Evolutionary conservation across 2,329 filamentous ascomycete species (phyloP), one percentile per base, ranked within the genome.

Genomic region (Lachnellula suecica): DNA sequence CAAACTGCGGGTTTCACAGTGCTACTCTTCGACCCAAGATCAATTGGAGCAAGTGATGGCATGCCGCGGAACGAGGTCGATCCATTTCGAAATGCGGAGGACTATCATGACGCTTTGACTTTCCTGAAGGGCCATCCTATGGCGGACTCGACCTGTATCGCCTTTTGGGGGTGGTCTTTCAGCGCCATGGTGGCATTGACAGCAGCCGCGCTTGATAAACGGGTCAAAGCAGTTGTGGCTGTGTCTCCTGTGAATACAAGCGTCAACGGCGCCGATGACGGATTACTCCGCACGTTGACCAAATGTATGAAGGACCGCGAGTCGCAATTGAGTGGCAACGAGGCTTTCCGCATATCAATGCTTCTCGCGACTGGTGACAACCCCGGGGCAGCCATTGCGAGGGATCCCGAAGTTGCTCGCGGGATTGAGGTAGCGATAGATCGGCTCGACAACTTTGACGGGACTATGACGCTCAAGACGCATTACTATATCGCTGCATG

Each of bases 241-340:
- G 43, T 65, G 22, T 58, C 51, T 35, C 63, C 61, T 2, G 13
- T 34, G n/a, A n/a, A n/a, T 8, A 40, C 38, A 17, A 22, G 23
- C 23, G 42, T 64, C 11, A n/a, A 43, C 27, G 34, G 29, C 15
- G 19, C 13, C 15, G 31, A 20, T 19, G 43, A 54, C 20, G 44
- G 45, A 22, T 41, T 45, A 10, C 25, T 38, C 8, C 41, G 55
- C 8, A 66, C 71, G 2, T 57, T 72, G 1, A 53, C 60, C 1
- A 66, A 68, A 29, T 44, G 55, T 11, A 65, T 70, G 43, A 55
- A 65, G 45, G 72, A 75, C 54, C 69, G 73, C 2, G 68, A 71
- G 52, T 72, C 71, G 0, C 71, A 69, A 47, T 24, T 70, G 1
- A 51, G 47, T 1, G 73, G 74, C 10, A 75, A 75, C 53, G 52